Conservation (phyloP, 176 grass and related monocot species). For the Canna indica region DNA sequence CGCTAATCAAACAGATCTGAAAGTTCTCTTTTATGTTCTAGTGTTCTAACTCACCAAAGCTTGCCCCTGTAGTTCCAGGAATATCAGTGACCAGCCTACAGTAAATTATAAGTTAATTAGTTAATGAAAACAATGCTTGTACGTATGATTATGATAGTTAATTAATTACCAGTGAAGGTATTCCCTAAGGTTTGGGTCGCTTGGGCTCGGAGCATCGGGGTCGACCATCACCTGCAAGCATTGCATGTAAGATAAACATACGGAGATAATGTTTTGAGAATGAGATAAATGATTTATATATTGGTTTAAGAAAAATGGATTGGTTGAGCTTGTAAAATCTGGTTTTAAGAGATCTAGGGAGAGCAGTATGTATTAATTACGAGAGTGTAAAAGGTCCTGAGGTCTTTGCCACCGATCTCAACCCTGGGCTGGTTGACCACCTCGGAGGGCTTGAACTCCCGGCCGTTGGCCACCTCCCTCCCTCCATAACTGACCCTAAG, state of each 20-base stretch:
- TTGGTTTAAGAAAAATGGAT: too few species aligned
- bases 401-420: conserved; percentile 49
- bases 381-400: conserved; percentile 60
- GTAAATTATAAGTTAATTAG: neutral
- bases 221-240: conserved; percentile 64
- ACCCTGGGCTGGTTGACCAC: conserved; percentile 37
- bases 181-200: conserved; percentile 61
- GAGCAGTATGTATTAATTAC: too few species aligned
- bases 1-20: too few species aligned
- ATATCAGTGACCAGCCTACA: conserved; percentile 74
- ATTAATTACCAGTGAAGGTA: conserved; percentile 77
- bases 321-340: too few species aligned
- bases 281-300: too few species aligned
- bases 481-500: conserved; percentile 38
- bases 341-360: too few species aligned
- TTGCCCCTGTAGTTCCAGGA: conserved; percentile 46
- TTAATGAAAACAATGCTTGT: neutral
- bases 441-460: conserved; percentile 50
- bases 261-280: too few species aligned
- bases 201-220: conserved; percentile 73
- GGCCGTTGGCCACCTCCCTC: conserved; percentile 38
- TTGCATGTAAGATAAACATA: too few species aligned
- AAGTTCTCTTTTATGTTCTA: too few species aligned
- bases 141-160: conserved; percentile 14
- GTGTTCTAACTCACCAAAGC: conserved; percentile 73